phyloP scores from a whole-genome alignment of 192 early-diverging fungal genomes.

The Coemansia sp. region DNA sequence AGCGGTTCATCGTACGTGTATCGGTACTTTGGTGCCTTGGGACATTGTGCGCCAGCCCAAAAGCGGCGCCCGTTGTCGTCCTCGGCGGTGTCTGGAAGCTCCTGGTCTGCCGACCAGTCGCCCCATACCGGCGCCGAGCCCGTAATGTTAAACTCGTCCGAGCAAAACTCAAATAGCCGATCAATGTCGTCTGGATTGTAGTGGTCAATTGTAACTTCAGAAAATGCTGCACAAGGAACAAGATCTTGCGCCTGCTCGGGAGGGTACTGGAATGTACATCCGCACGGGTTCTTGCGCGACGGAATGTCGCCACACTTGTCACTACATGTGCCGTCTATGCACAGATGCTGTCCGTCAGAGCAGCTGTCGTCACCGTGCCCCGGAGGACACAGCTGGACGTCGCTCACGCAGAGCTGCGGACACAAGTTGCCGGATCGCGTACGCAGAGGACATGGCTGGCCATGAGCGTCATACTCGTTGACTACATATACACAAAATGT shows the following conservation, averaged over 20 bases:
- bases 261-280: constrained; percentile 39
- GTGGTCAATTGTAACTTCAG: constrained; percentile 50
- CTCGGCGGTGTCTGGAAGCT: constrained; percentile 9
- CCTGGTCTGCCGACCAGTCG: constrained; percentile 26
- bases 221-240: constrained; percentile 34
- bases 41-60: constrained; percentile 51
- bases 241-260: constrained; percentile 23
- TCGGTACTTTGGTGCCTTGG: constrained; percentile 29
- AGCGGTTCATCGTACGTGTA: constrained; percentile 45
- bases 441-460: constrained; percentile 49
- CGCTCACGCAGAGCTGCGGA: constrained; percentile 55
- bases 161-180: constrained; percentile 35
- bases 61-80: constrained; percentile 18
- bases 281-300: constrained; percentile 44
- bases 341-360: constrained; percentile 45
- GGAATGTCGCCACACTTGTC: constrained; percentile 39
- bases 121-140: constrained; percentile 35
- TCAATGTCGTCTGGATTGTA: constrained; percentile 30
- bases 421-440: constrained; percentile 50
- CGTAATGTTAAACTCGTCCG: constrained; percentile 27
- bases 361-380: constrained; percentile 38
- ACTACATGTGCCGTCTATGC: constrained; percentile 57
- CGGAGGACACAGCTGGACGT: constrained; percentile 45
- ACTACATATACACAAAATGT: constrained; percentile 30
- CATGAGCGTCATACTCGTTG: constrained; percentile 51